Percentiles rank a stretch among this genome's conserved stretches.
Evolutionary conservation across 768 basidiomycete genomes (phyloP).

Genomic region (Lyophyllum shimeji): DNA sequence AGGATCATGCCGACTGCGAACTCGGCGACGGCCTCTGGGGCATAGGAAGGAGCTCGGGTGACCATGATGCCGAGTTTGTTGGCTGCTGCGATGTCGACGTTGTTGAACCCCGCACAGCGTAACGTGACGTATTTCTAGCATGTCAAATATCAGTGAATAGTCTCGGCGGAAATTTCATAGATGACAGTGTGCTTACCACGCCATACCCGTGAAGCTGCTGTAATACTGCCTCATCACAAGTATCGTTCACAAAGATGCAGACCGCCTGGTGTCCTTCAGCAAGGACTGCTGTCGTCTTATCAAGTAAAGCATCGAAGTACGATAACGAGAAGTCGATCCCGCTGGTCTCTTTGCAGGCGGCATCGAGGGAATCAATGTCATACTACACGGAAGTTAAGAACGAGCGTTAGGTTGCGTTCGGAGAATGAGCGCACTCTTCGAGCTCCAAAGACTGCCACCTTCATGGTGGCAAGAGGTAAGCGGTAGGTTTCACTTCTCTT

Average conservation of each 20-base stretch:
- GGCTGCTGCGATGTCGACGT: slow-evolving; percentile 36
- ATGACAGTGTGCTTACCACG: slow-evolving; percentile 27
- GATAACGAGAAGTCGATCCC: slow-evolving; percentile 34
- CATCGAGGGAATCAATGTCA: slow-evolving; percentile 33
- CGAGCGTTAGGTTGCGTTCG: background rate
- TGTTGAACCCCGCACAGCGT: slow-evolving; percentile 43
- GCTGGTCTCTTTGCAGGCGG: slow-evolving; percentile 24
- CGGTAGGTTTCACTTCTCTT: background rate
- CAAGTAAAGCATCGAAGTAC: slow-evolving; percentile 37
- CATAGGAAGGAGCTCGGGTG: slow-evolving; percentile 41
- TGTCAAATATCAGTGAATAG: background rate
- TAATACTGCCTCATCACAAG: slow-evolving; percentile 34
- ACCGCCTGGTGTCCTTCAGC: slow-evolving; percentile 37
- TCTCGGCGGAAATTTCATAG: background rate
- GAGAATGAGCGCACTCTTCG: slow-evolving; percentile 26
- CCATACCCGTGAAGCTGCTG: slow-evolving; percentile 30
- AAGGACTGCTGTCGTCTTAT: slow-evolving; percentile 32
- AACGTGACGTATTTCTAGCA: slow-evolving; percentile 39
- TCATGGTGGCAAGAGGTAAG: slow-evolving; percentile 27
- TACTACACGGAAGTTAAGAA: slow-evolving; percentile 24
- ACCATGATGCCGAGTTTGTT: slow-evolving; percentile 33
- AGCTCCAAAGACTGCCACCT: slow-evolving; percentile 42
- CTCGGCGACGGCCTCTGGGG: slow-evolving; percentile 44
- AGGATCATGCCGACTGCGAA: slow-evolving; percentile 47
- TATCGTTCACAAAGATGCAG: slow-evolving; percentile 45